phyloP scores from a whole-genome alignment of 805 yeast species.

The Cyberlindnera suaveolens region DNA sequence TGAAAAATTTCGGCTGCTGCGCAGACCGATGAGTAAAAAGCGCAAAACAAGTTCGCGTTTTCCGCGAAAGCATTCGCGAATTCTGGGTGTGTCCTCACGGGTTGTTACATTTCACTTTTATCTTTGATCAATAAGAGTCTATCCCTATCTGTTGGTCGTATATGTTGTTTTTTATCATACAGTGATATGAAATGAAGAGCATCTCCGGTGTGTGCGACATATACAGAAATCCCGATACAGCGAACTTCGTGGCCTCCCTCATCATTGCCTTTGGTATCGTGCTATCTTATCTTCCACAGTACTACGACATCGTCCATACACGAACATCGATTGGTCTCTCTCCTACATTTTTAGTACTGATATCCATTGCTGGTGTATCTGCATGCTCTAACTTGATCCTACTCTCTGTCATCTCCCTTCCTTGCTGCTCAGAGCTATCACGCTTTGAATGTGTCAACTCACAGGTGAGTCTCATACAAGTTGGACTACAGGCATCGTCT shows the following conservation, averaged over 20 bases:
- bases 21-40: no score
- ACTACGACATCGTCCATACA: slow-evolving; percentile 47
- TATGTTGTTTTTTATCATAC: neutral
- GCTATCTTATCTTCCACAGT: slow-evolving; percentile 72
- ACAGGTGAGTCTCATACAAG: slow-evolving; percentile 60
- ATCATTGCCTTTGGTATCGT: slow-evolving; percentile 61
- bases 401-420: slow-evolving; percentile 52
- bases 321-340: slow-evolving; percentile 74
- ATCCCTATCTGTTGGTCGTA: neutral
- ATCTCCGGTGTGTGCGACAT: slow-evolving; percentile 11
- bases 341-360: slow-evolving; percentile 63
- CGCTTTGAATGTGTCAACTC: slow-evolving; percentile 59
- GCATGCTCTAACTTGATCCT: slow-evolving; percentile 62
- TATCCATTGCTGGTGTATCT: slow-evolving; percentile 61
- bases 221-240: slow-evolving; percentile 37
- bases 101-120: no score
- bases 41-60: no score
- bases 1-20: no score
- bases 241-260: slow-evolving; percentile 44
- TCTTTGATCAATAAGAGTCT: neutral
- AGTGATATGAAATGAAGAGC: neutral
- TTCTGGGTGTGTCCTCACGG: no score
- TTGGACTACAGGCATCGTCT: slow-evolving; percentile 54
- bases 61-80: no score
- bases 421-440: slow-evolving; percentile 48